Conservation (phyloP, 192 early-diverging fungal species). For the Backusella tuberculispora region DNA sequence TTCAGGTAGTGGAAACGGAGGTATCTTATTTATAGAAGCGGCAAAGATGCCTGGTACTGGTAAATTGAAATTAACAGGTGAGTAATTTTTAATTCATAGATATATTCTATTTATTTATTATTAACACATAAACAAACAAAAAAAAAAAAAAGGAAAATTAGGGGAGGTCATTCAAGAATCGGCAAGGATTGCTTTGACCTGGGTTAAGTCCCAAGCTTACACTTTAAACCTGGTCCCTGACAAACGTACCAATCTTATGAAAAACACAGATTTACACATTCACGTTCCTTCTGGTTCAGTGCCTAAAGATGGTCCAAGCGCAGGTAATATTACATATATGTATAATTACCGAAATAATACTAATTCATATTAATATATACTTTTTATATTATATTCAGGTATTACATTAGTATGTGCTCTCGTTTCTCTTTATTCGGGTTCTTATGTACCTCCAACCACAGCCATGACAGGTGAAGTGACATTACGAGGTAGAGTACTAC, state of each 20-base stretch:
- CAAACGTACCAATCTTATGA: constrained; percentile 49
- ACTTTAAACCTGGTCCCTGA: constrained; percentile 53
- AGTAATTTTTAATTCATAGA: not conserved
- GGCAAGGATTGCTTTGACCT: constrained; percentile 72
- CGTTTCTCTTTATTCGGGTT: constrained; percentile 73
- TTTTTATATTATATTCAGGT: constrained; percentile 18
- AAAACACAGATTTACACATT: constrained; percentile 79
- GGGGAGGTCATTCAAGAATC: constrained; percentile 90
- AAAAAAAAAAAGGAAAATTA: constrained; percentile 48
- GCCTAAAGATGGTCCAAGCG: constrained; percentile 84
- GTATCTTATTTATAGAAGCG: constrained; percentile 81
- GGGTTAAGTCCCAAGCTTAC: constrained; percentile 72
- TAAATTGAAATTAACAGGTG: constrained; percentile 64
- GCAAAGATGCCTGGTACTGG: constrained; percentile 76
- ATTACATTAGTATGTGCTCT: constrained; percentile 78
- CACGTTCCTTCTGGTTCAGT: constrained; percentile 82
- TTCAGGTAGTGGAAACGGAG: constrained; percentile 70
- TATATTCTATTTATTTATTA: too few species aligned
- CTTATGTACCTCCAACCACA: constrained; percentile 54
- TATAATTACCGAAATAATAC: not conserved
- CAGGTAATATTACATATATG: constrained; percentile 34
- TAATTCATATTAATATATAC: not conserved
- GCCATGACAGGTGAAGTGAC: constrained; percentile 92
- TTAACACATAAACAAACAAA: too few species aligned
- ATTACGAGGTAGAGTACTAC: constrained; percentile 76